These are phyloP conservation scores for Castanea mollissima DNA, from an alignment of 306 rosid genomes.

Conservation along the genomic window DNA sequence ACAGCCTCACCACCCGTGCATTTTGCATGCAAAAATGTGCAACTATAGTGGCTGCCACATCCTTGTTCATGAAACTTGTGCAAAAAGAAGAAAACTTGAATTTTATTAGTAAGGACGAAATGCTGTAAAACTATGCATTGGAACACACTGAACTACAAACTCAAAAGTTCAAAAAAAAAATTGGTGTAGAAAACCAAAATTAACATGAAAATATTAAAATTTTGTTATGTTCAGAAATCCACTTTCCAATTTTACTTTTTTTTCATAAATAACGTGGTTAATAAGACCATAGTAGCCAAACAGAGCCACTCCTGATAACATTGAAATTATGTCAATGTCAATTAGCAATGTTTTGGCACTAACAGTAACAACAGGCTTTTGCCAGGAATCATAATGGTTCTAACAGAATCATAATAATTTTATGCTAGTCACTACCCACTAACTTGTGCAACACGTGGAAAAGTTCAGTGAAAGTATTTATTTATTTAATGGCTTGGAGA, in stretches of 20 bases:
- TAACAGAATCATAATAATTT: too few species aligned
- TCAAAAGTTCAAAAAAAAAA: not conserved
- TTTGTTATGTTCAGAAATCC: not conserved
- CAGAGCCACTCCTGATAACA: not conserved
- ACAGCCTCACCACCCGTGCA: not conserved
- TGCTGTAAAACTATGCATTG: not conserved
- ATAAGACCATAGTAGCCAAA: not conserved
- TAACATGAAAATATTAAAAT: not conserved
- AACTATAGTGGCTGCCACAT: not conserved
- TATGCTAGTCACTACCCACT: too few species aligned
- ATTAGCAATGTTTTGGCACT: not conserved
- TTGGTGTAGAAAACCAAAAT: not conserved
- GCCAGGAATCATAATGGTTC: not conserved
- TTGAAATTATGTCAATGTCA: not conserved
- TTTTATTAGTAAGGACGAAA: not conserved
- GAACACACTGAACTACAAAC: not conserved
- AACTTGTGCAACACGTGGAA: too few species aligned
- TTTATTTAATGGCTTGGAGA: too few species aligned
- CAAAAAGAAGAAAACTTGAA: not conserved
- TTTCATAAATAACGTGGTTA: not conserved
- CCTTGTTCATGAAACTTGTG: not conserved
- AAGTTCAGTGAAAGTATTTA: too few species aligned
- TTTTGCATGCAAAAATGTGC: not conserved
- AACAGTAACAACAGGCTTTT: not conserved
- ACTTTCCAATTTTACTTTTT: not conserved